Base-by-base conservation (phyloP, 2,329 filamentous ascomycete genomes). In the Huntiella savannae region DNA sequence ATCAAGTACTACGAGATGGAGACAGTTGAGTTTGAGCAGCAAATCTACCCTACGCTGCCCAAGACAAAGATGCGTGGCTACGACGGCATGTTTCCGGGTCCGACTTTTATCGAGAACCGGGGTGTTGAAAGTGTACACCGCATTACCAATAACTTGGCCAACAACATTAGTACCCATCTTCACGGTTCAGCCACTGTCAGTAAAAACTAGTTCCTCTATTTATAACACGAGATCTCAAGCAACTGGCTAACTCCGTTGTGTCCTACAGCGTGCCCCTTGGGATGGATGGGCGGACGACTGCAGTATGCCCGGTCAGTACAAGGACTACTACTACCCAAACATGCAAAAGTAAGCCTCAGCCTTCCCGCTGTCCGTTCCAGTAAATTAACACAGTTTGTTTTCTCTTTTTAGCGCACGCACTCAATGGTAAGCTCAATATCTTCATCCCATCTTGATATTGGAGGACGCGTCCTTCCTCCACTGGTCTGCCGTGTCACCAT, bases 291-390 rank as follows among this genome's bases (percentile, higher is more conserved):
- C 70, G 1, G 63, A 65, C 40, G 72, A 75, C 50, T 59, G 63
- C n/a, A 67, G 68, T 1, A 41, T 57, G 1, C 63, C 65, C 0
- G 69, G 69, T 1, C 58, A 75, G 53, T 73, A 67, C 57, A 75
- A 77, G 55, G 73, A 76, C 50, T 75, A 77, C 55, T 77, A 75
- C 55, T 77, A 73, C 52, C 71, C 72, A 7, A 77, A 76, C 54
- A 59, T 56, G 11, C 66, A 75, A 54, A 49, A 51, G 48, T 50
- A 37, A 40, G 48, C 47, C 16, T 45, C 35, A 22, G 32, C 19
- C 16, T 40, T 40, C 5, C 16, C 17, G n/a, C 5, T 15, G 15
- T 38, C 16, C 36, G 16, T 7, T 32, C 16, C 40, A 33, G 13
- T 12, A 12, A 33, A 33, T 32, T 32, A 28, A 13, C 16, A 19